Evolutionary conservation across 2,329 filamentous ascomycete genomes (phyloP).

Genomic region (Thielaviopsis populi): DNA sequence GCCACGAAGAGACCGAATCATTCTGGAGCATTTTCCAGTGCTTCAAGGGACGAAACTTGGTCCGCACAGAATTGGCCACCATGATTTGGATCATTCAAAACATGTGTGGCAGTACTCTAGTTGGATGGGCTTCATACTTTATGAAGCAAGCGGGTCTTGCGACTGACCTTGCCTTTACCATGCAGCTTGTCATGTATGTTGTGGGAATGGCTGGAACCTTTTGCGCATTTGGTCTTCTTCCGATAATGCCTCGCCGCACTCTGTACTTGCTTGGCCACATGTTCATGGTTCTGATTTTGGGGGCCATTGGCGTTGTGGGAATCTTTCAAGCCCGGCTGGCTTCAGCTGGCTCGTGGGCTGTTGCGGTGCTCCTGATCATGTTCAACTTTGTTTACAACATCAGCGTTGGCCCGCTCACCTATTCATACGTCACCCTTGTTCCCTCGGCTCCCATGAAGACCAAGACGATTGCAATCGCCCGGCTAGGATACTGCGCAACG

Average conservation of each 20-base stretch:
- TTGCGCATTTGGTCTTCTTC: constrained; percentile 26
- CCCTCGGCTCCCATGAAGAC: constrained; percentile 24
- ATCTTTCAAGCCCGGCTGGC: constrained; percentile 28
- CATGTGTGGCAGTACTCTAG: constrained; percentile 22
- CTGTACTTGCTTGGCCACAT: constrained; percentile 30
- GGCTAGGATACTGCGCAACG: constrained; percentile 22
- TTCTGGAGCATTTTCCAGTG: constrained; percentile 28
- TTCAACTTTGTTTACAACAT: constrained; percentile 23
- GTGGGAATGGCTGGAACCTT: constrained; percentile 29
- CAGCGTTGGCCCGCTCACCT: constrained; percentile 25
- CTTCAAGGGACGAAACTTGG: constrained; percentile 29
- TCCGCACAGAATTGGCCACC: constrained; percentile 27
- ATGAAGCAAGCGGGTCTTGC: constrained; percentile 25
- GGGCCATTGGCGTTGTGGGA: constrained; percentile 27
- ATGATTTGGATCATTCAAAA: constrained; percentile 23
- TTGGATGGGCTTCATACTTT: constrained; percentile 27
- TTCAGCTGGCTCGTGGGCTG: constrained; percentile 16
- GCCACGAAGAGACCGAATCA: constrained; percentile 1
- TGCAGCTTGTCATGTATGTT: constrained; percentile 23
- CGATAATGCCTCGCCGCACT: constrained; percentile 26
- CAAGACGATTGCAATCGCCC: constrained; percentile 24
- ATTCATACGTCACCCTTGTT: constrained; percentile 25
- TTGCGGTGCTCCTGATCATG: constrained; percentile 22
- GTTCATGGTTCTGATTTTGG: constrained; percentile 25
- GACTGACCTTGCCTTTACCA: constrained; percentile 20